These are phyloP conservation scores for Phyllosticta citrichinensis DNA, from an alignment of 2,329 filamentous ascomycete genomes.

Conservation along the genomic window DNA sequence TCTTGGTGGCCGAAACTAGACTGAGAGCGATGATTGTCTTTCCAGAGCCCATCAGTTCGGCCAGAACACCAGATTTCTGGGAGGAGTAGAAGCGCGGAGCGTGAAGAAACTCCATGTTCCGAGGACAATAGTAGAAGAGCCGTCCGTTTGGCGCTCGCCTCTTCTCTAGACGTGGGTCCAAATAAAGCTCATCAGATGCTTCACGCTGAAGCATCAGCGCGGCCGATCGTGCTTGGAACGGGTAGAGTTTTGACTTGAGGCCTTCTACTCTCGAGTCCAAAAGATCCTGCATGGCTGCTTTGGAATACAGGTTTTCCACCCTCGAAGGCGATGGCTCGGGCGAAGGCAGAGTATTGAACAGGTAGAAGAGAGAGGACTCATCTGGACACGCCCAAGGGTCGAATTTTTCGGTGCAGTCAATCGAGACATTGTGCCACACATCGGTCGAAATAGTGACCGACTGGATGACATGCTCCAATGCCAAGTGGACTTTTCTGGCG, in stretches of 20 bases:
- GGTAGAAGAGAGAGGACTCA: conserved; percentile 50
- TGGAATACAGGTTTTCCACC: conserved; percentile 42
- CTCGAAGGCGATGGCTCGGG: conserved; percentile 47
- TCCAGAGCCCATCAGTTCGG: conserved; percentile 68
- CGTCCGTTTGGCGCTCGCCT: conserved; percentile 51
- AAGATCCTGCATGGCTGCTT: conserved; percentile 46
- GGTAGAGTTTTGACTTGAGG: conserved; percentile 56
- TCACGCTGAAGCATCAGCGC: conserved; percentile 81
- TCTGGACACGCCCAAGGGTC: conserved; percentile 33
- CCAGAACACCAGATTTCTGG: conserved; percentile 64
- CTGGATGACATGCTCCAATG: conserved; percentile 40
- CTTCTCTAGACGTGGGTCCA: conserved; percentile 64
- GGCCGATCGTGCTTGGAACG: conserved; percentile 70
- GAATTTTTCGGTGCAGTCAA: conserved; percentile 19
- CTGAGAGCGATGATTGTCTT: conserved; percentile 80
- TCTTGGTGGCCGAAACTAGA: conserved; percentile 61
- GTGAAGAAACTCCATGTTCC: conserved; percentile 50
- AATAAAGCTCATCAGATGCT: conserved; percentile 47
- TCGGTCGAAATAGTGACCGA: conserved; percentile 45
- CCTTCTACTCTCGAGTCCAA: conserved; percentile 38
- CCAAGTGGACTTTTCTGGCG: conserved; percentile 34
- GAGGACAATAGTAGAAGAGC: conserved; percentile 60
- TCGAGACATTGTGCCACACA: conserved; percentile 40
- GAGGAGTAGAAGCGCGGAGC: conserved; percentile 66
- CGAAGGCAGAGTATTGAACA: conserved; percentile 66